These are phyloP conservation scores for Alternaria ethzedia DNA, from an alignment of 2,329 filamentous ascomycete species.

Conservation along the genomic window DNA sequence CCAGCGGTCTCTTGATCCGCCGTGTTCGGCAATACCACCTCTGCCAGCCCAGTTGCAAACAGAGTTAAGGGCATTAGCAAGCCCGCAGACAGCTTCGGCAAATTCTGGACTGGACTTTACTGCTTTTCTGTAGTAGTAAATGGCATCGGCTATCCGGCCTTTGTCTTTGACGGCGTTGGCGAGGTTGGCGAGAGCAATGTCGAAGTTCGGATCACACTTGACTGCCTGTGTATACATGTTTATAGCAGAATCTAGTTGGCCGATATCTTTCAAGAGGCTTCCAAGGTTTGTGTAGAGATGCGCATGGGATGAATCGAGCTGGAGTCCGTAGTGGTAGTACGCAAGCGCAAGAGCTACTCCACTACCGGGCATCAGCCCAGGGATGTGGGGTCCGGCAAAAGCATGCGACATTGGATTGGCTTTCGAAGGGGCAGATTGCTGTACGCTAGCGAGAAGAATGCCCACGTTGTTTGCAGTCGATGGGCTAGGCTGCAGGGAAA, in stretches of 20 bases:
- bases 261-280: slow-evolving; percentile 94
- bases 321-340: slow-evolving; percentile 94
- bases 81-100: slow-evolving; percentile 93
- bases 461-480: slow-evolving; percentile 99
- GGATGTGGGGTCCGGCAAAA: slow-evolving; percentile 59
- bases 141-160: slow-evolving; percentile 89
- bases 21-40: slow-evolving; percentile 79
- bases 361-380: slow-evolving; percentile 83
- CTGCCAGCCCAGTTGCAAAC: slow-evolving; percentile 94
- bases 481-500: slow-evolving; percentile 92
- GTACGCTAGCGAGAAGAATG: slow-evolving; percentile 92
- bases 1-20: slow-evolving; percentile 83
- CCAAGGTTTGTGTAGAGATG: slow-evolving; percentile 97
- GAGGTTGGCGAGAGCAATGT: slow-evolving; percentile 94
- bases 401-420: slow-evolving; percentile 49
- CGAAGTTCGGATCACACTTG: slow-evolving; percentile 88
- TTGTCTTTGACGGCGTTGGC: slow-evolving; percentile 98
- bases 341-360: slow-evolving; percentile 85
- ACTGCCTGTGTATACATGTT: slow-evolving; percentile 98
- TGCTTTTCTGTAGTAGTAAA: slow-evolving; percentile 87
- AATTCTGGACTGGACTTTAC: slow-evolving; percentile 94
- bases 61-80: slow-evolving; percentile 93
- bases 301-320: slow-evolving; percentile 85
- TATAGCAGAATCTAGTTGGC: slow-evolving; percentile 88
- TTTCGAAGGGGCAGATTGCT: slow-evolving; percentile 65